A percentile compares a stretch with the other conserved stretches of the same genome.
Evolutionary conservation across 257 asterid genomes (phyloP).

Genomic region (Fraxinus quadrangulata): DNA sequence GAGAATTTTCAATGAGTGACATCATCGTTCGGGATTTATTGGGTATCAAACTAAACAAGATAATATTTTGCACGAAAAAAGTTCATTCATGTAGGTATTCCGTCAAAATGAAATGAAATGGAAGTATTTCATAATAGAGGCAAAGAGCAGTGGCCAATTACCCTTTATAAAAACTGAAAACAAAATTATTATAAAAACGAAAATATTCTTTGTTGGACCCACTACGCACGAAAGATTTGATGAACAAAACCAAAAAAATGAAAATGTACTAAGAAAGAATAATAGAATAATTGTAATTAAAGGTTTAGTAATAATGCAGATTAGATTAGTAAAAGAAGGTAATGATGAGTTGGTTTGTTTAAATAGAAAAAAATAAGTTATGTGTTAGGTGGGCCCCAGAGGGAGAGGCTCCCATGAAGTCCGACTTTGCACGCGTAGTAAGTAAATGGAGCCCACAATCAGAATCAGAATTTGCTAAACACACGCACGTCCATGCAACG

Average conservation of each 20-base stretch:
- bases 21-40: too few species aligned
- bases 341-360: constrained; percentile 28
- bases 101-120: too few species aligned
- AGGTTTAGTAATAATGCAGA: constrained; percentile 29
- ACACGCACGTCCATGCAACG: constrained; percentile 47
- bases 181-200: not conserved
- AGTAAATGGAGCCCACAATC: constrained; percentile 42
- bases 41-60: too few species aligned
- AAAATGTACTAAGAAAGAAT: not conserved
- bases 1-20: too few species aligned
- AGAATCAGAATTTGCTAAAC: not conserved
- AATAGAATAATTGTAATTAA: too few species aligned
- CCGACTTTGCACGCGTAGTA: constrained; percentile 63
- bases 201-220: not conserved
- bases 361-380: constrained; percentile 11
- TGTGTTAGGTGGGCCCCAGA: constrained; percentile 23
- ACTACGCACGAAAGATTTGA: not conserved
- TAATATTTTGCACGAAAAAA: too few species aligned
- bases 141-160: too few species aligned
- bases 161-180: too few species aligned
- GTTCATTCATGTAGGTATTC: too few species aligned
- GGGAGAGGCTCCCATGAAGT: constrained; percentile 31
- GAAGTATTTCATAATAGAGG: too few species aligned
- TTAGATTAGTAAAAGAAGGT: constrained; percentile 30
- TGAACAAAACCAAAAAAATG: not conserved